Base-by-base conservation (phyloP, 164 flowering plant species). In the Tetracentron sinense region DNA sequence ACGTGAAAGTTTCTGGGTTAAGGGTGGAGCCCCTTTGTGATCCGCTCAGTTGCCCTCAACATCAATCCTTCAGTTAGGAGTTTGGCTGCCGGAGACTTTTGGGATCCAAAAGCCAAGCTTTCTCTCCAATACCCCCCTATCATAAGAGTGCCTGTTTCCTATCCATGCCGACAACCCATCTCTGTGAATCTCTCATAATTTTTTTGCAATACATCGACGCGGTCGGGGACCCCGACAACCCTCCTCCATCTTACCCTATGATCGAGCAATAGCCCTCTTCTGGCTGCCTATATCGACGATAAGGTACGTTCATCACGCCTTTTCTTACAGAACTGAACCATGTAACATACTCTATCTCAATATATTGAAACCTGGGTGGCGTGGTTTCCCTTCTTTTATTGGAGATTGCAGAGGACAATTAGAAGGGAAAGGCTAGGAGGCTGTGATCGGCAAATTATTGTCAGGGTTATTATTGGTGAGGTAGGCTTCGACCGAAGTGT, bases 201-300 rank as follows among this genome's bases (percentile, higher is more conserved):
- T n/a, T n/a, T n/a, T 31, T 53, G 14, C 56, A 53, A 4, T 53
- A 53, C 56, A 53, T 53, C 31, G 56, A 53, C n/a, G 56, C 26
- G 31, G 19, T 53, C 31, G 26, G 60, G 60, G 21, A 16, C 28
- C 21, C 44, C 2, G 60, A 58, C 66, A 8, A 20, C 66, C 4
- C 53, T 63, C 58, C 58, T 63, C 66, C 66, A 22, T 28, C 46
- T 14, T 58, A 52, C n/a, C 58, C 66, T 52, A 52, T 50, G 66
- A 52, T 16, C 66, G 66, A 8, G 66, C 66, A 29, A 31, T 23
- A 0, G 66, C 66, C 4, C 66, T 58, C 49, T 63, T 63, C 66
- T 63, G 58, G 66, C 66, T 63, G 50, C 66, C 33, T 63, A 63
- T 35, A 26, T 63, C 29, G 66, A 63, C 21, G 66, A 63, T 2